Conservation (phyloP, 2,329 filamentous ascomycete genomes). For the Ilyonectria robusta region DNA sequence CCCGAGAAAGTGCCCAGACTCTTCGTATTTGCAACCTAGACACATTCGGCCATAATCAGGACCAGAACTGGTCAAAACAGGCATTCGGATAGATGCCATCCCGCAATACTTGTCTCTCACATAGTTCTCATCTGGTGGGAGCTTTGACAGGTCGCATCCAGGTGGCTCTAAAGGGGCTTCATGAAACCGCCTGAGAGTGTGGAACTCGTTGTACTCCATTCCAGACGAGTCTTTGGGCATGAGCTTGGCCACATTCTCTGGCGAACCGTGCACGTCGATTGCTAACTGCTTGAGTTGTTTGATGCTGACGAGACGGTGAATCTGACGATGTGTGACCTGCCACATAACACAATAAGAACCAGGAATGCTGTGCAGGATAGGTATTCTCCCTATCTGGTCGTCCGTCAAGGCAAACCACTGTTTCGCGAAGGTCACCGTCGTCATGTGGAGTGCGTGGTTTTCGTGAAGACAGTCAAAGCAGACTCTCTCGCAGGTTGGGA, state of each 20-base stretch:
- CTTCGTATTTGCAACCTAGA: background rate
- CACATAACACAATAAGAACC: too few relatives aligned
- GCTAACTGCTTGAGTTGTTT: constrained; percentile 48
- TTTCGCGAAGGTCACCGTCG: constrained; percentile 20
- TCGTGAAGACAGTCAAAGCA: constrained; percentile 46
- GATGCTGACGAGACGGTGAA: constrained; percentile 44
- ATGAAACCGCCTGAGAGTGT: constrained; percentile 22
- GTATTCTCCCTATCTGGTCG: constrained; percentile 28
- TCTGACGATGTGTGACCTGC: background rate
- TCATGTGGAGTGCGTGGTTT: constrained; percentile 39
- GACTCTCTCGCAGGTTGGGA: constrained; percentile 47
- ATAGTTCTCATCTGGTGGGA: constrained; percentile 11
- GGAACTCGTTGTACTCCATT: background rate
- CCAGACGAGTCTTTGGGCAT: too few relatives aligned
- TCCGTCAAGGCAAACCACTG: constrained; percentile 36
- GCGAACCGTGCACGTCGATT: constrained; percentile 45
- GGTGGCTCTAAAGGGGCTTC: constrained; percentile 35
- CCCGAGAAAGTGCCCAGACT: too few relatives aligned
- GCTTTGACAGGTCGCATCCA: constrained; percentile 34
- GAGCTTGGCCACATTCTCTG: constrained; percentile 11
- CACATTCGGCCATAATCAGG: constrained; percentile 15
- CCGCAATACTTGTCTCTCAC: constrained; percentile 13
- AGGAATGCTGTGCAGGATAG: constrained; percentile 15
- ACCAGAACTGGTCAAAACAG: constrained; percentile 28
- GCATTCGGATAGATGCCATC: constrained; percentile 40